Conservation (phyloP, 2,329 filamentous ascomycete species). For the Colletotrichum sp. region DNA sequence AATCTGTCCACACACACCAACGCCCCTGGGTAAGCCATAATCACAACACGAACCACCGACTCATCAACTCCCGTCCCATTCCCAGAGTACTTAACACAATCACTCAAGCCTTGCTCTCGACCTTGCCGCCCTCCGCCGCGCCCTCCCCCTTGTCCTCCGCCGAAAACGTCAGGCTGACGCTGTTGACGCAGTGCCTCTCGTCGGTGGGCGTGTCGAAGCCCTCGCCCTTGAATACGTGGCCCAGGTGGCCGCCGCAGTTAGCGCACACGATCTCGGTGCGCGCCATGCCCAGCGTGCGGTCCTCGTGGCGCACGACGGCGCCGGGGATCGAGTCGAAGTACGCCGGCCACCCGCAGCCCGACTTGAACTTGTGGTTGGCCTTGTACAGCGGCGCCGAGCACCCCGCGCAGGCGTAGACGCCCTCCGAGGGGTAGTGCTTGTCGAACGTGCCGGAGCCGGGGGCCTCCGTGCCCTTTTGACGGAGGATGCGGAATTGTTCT, state of each 20-base stretch:
- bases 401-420: constrained; percentile 86
- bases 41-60: neutral
- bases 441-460: constrained; percentile 84
- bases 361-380: constrained; percentile 93
- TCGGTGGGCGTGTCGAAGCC: constrained; percentile 85
- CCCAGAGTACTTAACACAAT: too few relatives aligned
- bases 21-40: neutral
- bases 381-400: constrained; percentile 91
- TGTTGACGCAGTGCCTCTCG: constrained; percentile 97
- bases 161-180: constrained; percentile 84
- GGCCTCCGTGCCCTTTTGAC: constrained; percentile 88
- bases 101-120: constrained; percentile 38
- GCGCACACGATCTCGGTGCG: constrained; percentile 93
- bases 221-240: constrained; percentile 92
- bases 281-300: constrained; percentile 79
- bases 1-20: neutral
- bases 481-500: constrained; percentile 96
- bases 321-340: constrained; percentile 96
- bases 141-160: constrained; percentile 61
- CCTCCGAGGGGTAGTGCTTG: constrained; percentile 78
- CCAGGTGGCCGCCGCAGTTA: constrained; percentile 91
- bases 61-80: neutral
- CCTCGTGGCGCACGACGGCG: constrained; percentile 82
- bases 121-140: constrained; percentile 22
- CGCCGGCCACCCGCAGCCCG: constrained; percentile 95